phyloP scores from a whole-genome alignment of 2,329 filamentous ascomycete species.

The Penicillium digitatum region DNA sequence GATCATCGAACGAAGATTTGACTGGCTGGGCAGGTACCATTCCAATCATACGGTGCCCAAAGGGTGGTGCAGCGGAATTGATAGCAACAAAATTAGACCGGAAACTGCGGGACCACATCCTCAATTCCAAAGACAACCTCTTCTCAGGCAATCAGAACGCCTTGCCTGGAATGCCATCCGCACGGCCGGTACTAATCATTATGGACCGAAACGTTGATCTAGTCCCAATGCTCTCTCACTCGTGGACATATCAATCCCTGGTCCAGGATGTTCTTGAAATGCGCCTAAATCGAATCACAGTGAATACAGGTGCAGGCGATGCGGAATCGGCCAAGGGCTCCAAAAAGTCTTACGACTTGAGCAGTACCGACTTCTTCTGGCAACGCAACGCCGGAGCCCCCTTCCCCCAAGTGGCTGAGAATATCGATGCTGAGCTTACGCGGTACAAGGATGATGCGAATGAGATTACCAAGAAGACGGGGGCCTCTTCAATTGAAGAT shows the following conservation, averaged over 20 bases:
- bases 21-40: constrained; percentile 64
- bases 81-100: constrained; percentile 91
- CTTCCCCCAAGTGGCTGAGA: constrained; percentile 93
- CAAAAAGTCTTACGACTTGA: constrained; percentile 88
- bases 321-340: constrained; percentile 67
- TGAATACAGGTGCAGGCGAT: constrained; percentile 78
- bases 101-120: constrained; percentile 90
- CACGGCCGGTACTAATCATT: constrained; percentile 84
- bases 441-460: constrained; percentile 94
- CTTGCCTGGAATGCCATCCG: constrained; percentile 61
- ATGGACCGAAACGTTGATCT: constrained; percentile 94
- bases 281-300: constrained; percentile 88
- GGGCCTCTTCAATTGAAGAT: constrained; percentile 87
- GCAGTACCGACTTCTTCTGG: constrained; percentile 93
- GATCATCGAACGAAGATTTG: background rate
- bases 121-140: constrained; percentile 96
- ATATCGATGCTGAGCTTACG: constrained; percentile 88
- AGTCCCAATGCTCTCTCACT: constrained; percentile 98
- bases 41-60: constrained; percentile 91
- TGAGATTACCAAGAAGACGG: constrained; percentile 92
- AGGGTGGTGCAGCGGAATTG: constrained; percentile 87
- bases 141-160: constrained; percentile 68
- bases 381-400: constrained; percentile 82
- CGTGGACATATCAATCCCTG: constrained; percentile 83
- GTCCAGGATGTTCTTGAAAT: constrained; percentile 74